phyloP scores from a whole-genome alignment of 495 filamentous ascomycete genomes.

The Aspergillus steynii region DNA sequence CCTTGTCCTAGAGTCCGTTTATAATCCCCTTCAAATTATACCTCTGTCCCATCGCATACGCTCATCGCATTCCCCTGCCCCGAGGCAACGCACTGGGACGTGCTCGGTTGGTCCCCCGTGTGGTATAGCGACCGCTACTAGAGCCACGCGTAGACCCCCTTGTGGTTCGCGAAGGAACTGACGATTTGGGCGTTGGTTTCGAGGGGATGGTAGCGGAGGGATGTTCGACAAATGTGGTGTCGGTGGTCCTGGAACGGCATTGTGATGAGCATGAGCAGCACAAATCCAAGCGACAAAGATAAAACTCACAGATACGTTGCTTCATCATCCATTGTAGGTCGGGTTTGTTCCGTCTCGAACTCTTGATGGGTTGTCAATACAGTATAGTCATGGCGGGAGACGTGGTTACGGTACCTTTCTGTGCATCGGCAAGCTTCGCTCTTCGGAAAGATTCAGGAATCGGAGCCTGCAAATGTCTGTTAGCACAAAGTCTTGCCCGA shows the following conservation, averaged over 20 bases:
- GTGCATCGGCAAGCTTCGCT: slow-evolving; percentile 56
- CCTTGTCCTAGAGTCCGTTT: neutral
- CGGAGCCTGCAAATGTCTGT: slow-evolving; percentile 51
- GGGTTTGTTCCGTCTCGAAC: slow-evolving; percentile 29
- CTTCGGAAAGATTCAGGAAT: slow-evolving; percentile 72
- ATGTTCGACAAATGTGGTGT: slow-evolving; percentile 92
- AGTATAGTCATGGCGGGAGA: neutral
- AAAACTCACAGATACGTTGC: slow-evolving; percentile 83
- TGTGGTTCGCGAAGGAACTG: slow-evolving; percentile 42
- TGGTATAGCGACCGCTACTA: slow-evolving; percentile 43
- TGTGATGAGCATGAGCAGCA: neutral
- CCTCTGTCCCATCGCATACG: neutral
- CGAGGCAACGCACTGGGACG: slow-evolving; percentile 45
- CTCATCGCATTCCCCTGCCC: slow-evolving; percentile 40
- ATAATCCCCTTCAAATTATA: neutral
- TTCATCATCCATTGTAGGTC: slow-evolving; percentile 57
- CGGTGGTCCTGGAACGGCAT: slow-evolving; percentile 68
- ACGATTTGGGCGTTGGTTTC: slow-evolving; percentile 63
- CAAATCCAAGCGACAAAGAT: neutral
- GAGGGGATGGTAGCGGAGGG: slow-evolving; percentile 64
- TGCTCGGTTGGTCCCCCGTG: slow-evolving; percentile 36
- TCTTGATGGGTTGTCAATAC: slow-evolving; percentile 28
- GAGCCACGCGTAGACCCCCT: slow-evolving; percentile 38
- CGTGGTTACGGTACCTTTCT: slow-evolving; percentile 32
- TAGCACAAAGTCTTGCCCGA: slow-evolving; percentile 3